Conservation (phyloP, 495 filamentous ascomycete genomes). For the Stereocaulon alpinum region DNA sequence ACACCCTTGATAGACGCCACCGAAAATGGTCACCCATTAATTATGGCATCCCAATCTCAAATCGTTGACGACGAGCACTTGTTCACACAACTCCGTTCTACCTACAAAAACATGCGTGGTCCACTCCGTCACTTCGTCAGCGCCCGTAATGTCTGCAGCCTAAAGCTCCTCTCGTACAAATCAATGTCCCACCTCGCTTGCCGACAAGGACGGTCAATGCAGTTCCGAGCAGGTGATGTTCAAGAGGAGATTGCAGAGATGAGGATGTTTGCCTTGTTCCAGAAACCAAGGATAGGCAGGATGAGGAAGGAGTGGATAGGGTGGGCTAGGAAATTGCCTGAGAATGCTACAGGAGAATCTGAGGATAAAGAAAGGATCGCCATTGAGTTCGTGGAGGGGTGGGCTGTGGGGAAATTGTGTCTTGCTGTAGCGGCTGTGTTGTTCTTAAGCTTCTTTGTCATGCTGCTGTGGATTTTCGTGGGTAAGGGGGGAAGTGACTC, state of each 20-base stretch:
- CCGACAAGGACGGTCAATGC: slow-evolving; percentile 5
- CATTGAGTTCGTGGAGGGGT: slow-evolving; percentile 20
- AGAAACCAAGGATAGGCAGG: slow-evolving; percentile 8
- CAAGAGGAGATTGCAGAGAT: slow-evolving; percentile 12
- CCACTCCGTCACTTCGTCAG: slow-evolving; percentile 5
- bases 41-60: slow-evolving; percentile 2
- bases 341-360: not conserved
- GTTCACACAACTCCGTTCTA: slow-evolving; percentile 17
- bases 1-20: not conserved
- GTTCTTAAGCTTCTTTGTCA: slow-evolving; percentile 9
- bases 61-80: slow-evolving; percentile 24
- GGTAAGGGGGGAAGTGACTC: not conserved
- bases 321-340: slow-evolving; percentile 13
- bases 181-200: slow-evolving; percentile 11
- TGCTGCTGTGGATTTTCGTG: slow-evolving; percentile 19
- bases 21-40: slow-evolving; percentile 1
- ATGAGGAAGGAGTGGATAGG: slow-evolving; percentile 12
- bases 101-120: slow-evolving; percentile 17
- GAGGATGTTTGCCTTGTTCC: slow-evolving; percentile 13
- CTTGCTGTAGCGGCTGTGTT: slow-evolving; percentile 9
- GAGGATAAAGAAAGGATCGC: slow-evolving; percentile 8
- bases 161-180: slow-evolving; percentile 13
- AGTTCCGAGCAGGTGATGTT: not conserved
- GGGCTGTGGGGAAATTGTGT: slow-evolving; percentile 12
- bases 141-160: slow-evolving; percentile 13